Percentiles rank a stretch among this genome's conserved stretches.
Conservation (phyloP, 2,329 filamentous ascomycete species). For the Cadophora sp. region DNA sequence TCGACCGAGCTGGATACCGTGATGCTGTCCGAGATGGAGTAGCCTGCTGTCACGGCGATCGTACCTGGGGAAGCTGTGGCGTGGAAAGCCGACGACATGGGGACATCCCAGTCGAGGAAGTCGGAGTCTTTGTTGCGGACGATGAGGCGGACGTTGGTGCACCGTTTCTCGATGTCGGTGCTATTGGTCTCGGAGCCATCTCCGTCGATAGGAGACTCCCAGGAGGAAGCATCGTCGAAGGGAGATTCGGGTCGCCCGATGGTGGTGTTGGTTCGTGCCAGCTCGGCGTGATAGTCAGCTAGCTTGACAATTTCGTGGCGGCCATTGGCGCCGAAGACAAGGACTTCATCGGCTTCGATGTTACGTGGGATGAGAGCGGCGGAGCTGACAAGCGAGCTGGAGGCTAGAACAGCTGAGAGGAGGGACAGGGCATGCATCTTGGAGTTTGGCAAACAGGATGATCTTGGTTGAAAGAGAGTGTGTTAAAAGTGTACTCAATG, state of each 20-base stretch:
- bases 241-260: not conserved
- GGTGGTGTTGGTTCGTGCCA: not conserved
- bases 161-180: not conserved
- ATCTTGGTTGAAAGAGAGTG: not conserved
- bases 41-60: constrained; percentile 1
- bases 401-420: not conserved
- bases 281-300: not conserved
- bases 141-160: not conserved
- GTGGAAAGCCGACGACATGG: not conserved
- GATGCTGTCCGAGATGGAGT: not conserved
- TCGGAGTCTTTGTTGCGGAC: not conserved
- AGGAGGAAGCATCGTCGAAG: not conserved
- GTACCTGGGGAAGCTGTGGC: not conserved
- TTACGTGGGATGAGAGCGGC: not conserved
- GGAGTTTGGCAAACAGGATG: not conserved
- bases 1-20: not conserved
- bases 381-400: constrained; percentile 1
- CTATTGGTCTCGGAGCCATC: not conserved
- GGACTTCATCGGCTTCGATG: not conserved
- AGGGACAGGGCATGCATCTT: not conserved
- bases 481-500: not conserved
- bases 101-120: constrained; percentile 15
- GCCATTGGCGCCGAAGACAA: not conserved
- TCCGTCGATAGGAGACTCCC: not conserved
- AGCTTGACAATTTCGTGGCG: not conserved